Conservation (phyloP, 1,284 basidiomycete genomes). For the Marasmius fiardii region DNA sequence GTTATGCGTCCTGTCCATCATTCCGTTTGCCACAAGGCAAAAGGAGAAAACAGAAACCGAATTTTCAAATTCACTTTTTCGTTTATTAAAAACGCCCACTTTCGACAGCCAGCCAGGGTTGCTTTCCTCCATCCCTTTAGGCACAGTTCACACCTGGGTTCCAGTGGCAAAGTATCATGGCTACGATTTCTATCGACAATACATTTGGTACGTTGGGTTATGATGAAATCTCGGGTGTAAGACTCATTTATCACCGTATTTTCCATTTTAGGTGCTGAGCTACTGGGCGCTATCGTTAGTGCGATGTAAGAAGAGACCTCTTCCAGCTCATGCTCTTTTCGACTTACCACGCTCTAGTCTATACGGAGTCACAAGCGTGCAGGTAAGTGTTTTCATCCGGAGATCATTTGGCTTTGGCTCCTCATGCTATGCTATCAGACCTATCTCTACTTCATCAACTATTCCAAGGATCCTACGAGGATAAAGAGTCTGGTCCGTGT, state of each 20-base stretch:
- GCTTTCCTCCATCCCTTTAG: too few species aligned
- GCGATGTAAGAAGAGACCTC: conserved; percentile 12
- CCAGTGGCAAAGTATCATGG: too few species aligned
- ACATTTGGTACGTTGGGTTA: not conserved
- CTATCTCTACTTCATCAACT: conserved; percentile 22
- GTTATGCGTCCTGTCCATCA: too few species aligned
- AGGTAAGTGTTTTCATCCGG: conserved; percentile 7
- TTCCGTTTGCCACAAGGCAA: too few species aligned
- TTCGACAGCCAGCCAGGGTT: too few species aligned
- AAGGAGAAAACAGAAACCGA: too few species aligned
- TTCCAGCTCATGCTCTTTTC: too few species aligned
- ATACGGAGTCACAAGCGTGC: conserved; percentile 20
- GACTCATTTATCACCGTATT: not conserved
- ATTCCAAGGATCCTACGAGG: conserved; percentile 16
- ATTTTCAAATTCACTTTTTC: too few species aligned
- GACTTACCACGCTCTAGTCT: conserved; percentile 9
- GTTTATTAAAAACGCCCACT: too few species aligned
- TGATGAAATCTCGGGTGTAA: not conserved
- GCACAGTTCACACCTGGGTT: too few species aligned
- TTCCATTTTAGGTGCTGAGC: conserved; percentile 16
- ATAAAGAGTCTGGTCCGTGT: conserved; percentile 16
- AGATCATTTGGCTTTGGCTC: not conserved
- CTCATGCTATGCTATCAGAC: conserved; percentile 9
- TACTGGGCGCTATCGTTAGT: conserved; percentile 19
- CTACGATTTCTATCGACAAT: not conserved